Evolutionary conservation across 1,284 basidiomycete species (phyloP).

Genomic region (Trichosporon sp.): DNA sequence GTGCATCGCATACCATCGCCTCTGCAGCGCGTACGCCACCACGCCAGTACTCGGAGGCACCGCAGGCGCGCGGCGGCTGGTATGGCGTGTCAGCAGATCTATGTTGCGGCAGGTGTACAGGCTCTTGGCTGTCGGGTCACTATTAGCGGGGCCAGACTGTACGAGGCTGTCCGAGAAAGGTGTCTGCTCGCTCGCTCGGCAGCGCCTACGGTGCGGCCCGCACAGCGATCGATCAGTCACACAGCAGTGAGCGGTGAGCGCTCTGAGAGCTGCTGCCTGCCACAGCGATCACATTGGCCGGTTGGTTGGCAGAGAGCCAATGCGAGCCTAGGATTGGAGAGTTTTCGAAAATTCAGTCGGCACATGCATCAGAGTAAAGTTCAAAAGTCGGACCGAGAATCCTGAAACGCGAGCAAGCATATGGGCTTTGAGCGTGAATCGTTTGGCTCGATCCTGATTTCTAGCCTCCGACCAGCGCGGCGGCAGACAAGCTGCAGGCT

Average conservation of each 20-base stretch:
- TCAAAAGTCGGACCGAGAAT: not conserved
- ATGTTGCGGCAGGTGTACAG: not conserved
- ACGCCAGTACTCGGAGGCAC: no score
- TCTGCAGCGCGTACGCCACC: not conserved
- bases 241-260: not conserved
- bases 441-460: not conserved
- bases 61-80: no score
- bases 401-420: not conserved
- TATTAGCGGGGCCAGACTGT: not conserved
- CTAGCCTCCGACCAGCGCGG: not conserved
- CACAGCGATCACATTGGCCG: no score
- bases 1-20: not conserved
- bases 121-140: not conserved
- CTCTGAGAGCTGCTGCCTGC: no score
- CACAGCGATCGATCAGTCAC: not conserved
- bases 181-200: not conserved
- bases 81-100: not conserved
- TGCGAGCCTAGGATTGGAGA: not conserved
- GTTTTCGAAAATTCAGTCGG: not conserved
- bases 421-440: not conserved
- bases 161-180: no score
- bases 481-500: not conserved
- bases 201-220: not conserved
- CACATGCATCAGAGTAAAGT: not conserved
- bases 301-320: no score